Percentiles rank a stretch among this genome's conserved stretches.
phyloP scores from a whole-genome alignment of 148 eudicot species.

The Nepenthes gracilis region DNA sequence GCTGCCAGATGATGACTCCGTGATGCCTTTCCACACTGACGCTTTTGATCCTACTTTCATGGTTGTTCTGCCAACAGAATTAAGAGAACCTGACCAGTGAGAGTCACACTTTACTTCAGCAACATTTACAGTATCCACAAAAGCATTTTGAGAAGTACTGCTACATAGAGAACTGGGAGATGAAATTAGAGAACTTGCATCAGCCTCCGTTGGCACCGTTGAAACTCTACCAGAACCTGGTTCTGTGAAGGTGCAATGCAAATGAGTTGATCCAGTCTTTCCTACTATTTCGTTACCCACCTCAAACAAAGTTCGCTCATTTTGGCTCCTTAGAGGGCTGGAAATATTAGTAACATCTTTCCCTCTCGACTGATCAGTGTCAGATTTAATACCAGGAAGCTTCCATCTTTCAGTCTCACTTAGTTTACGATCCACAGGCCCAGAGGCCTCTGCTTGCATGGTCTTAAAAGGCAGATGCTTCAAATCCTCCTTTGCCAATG shows the following conservation, averaged over 20 bases:
- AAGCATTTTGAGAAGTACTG: not conserved
- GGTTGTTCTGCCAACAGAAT: constrained; percentile 17
- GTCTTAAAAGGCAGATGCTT: constrained; percentile 15
- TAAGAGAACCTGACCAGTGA: constrained; percentile 13
- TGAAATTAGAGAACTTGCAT: constrained; percentile 12
- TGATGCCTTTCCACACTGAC: constrained; percentile 10
- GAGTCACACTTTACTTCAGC: constrained; percentile 17
- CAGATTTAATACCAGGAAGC: constrained; percentile 10
- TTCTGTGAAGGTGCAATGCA: constrained; percentile 8
- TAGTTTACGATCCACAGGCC: constrained; percentile 5
- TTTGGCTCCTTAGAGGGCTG: constrained; percentile 7
- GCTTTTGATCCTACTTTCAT: constrained; percentile 15
- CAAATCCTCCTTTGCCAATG: constrained; percentile 11
- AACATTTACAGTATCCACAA: not conserved
- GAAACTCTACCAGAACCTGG: constrained; percentile 12
- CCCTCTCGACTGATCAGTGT: constrained; percentile 14
- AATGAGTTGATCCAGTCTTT: constrained; percentile 17
- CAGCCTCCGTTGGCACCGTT: constrained; percentile 9
- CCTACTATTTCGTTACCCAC: constrained; percentile 11
- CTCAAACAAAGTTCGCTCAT: constrained; percentile 4
- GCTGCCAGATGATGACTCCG: constrained; percentile 13
- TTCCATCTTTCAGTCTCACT: constrained; percentile 14
- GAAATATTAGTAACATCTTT: constrained; percentile 12
- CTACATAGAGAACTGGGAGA: constrained; percentile 6
- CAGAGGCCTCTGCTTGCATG: constrained; percentile 10